Conservation (phyloP, 2,329 filamentous ascomycete species). For the Paraconiothyrium sp. region DNA sequence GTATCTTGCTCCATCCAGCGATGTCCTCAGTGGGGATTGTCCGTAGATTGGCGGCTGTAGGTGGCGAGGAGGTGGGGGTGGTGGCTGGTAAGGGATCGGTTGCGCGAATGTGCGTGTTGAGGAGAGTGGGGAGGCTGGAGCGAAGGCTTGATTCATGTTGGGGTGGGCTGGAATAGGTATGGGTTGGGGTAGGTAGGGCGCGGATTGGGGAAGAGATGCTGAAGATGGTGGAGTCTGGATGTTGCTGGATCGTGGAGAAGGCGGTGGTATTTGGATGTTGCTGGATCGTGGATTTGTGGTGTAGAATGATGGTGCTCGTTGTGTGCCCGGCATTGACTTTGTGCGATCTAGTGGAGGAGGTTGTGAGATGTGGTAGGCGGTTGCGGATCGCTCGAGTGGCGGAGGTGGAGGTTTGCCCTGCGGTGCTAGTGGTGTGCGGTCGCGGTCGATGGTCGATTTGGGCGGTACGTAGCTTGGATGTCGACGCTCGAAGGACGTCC, state of each 20-base stretch:
- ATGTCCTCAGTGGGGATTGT: conserved; percentile 26
- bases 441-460: conserved; percentile 26
- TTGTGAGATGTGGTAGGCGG: conserved; percentile 26
- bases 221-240: conserved; percentile 27
- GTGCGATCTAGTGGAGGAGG: conserved; percentile 40
- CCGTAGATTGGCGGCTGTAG: conserved; percentile 18
- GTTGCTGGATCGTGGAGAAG: conserved; percentile 21
- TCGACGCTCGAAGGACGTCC: conserved; percentile 35
- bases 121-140: conserved; percentile 8
- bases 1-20: conserved; percentile 16
- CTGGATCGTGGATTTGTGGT: conserved; percentile 27
- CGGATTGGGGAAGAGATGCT: conserved; percentile 12
- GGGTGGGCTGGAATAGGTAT: conserved; percentile 6
- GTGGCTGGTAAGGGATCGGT: conserved; percentile 15
- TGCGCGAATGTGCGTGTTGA: conserved; percentile 16
- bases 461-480: conserved; percentile 18
- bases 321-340: conserved; percentile 34
- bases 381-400: conserved; percentile 32
- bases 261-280: conserved; percentile 28
- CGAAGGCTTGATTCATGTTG: conserved; percentile 7
- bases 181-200: conserved; percentile 13
- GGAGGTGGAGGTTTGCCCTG: conserved; percentile 25
- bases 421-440: conserved; percentile 35
- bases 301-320: conserved; percentile 14
- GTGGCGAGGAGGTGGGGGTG: conserved; percentile 17